Evolutionary conservation across 169 alveolate genomes (phyloP).

Genomic region (Eimeria necatrix): DNA sequence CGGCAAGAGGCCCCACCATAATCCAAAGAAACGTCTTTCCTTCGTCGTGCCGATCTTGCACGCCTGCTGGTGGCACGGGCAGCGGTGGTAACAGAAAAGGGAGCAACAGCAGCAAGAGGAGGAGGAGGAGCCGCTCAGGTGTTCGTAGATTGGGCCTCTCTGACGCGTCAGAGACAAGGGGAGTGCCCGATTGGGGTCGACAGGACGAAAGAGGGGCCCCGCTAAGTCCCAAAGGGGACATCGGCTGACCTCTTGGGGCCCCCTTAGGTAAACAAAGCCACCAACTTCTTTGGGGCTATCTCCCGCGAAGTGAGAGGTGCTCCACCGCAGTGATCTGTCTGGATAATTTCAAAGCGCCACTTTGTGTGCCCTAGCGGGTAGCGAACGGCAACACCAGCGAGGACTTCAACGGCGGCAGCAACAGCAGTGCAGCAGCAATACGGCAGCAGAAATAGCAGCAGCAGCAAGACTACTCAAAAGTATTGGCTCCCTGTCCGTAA

Average conservation of each 20-base stretch:
- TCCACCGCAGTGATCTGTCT: background rate
- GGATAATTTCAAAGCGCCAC: no score
- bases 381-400: background rate
- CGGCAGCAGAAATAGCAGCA: slow-evolving; percentile 12
- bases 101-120: slow-evolving; percentile 8
- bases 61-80: slow-evolving; percentile 60
- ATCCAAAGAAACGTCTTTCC: slow-evolving; percentile 62
- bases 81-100: slow-evolving; percentile 24
- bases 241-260: slow-evolving; percentile 20
- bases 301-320: no score
- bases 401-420: background rate
- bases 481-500: background rate
- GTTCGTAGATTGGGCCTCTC: background rate
- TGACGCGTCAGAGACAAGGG: slow-evolving; percentile 1
- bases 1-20: slow-evolving; percentile 51
- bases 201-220: slow-evolving; percentile 24
- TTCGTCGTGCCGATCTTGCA: slow-evolving; percentile 35
- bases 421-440: slow-evolving; percentile 13
- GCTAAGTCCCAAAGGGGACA: background rate
- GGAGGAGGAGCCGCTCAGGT: slow-evolving; percentile 39
- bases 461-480: background rate
- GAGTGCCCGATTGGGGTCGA: background rate
- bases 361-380: no score
- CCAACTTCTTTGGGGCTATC: background rate
- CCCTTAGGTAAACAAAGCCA: background rate